Evolutionary conservation across 768 basidiomycete species (phyloP).

Genomic region (Lentinus brumalis): DNA sequence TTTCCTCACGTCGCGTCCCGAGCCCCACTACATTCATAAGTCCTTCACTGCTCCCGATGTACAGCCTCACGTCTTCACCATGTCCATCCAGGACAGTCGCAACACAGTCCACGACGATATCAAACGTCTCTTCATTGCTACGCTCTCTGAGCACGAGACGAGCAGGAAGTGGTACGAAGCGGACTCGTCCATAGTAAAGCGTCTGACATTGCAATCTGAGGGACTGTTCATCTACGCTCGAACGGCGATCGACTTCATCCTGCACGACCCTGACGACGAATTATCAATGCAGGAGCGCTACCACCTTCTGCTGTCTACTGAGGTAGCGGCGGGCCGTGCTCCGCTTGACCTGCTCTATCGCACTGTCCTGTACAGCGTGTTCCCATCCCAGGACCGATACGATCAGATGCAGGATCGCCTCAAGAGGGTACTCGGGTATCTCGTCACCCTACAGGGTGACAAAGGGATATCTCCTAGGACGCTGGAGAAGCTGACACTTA

Average conservation of each 20-base stretch:
- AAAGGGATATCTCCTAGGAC: not conserved
- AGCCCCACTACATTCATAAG: not conserved
- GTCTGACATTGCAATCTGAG: not conserved
- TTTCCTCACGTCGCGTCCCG: constrained; percentile 1
- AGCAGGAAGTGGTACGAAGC: not conserved
- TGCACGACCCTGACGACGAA: not conserved
- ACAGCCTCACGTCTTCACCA: not conserved
- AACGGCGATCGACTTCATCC: not conserved
- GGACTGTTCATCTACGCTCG: constrained; percentile 4
- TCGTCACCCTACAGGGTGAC: not conserved
- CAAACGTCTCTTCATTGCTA: not conserved
- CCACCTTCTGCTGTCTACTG: not conserved
- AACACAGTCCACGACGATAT: not conserved
- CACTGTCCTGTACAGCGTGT: not conserved
- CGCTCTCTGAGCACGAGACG: not conserved
- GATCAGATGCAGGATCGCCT: not conserved
- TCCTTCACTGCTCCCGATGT: not conserved
- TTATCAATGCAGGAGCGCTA: not conserved
- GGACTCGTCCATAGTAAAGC: not conserved
- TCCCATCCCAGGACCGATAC: not conserved
- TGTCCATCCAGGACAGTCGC: not conserved
- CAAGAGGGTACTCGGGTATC: not conserved
- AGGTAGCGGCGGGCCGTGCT: not conserved
- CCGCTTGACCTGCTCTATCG: not conserved
- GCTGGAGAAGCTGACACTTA: not conserved